These are phyloP conservation scores for Gossypium schwendimanii DNA, from an alignment of 441 rosid genomes.

Conservation along the genomic window DNA sequence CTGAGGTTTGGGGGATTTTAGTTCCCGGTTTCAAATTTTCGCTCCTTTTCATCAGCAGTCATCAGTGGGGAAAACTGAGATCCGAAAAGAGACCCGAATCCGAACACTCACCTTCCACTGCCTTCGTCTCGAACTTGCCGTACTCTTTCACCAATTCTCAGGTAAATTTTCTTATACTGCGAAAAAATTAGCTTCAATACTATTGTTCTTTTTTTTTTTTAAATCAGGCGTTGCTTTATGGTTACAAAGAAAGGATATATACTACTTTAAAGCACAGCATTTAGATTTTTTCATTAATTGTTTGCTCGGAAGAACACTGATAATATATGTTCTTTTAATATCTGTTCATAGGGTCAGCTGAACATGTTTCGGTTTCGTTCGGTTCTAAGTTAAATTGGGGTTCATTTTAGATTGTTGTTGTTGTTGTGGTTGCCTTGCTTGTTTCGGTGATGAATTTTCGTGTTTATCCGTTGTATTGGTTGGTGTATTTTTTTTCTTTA, in stretches of 20 bases:
- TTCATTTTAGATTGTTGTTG: not conserved
- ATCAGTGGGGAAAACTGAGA: conserved; percentile 56
- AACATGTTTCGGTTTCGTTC: conserved; percentile 79
- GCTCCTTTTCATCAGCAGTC: not conserved
- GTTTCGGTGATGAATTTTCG: not conserved
- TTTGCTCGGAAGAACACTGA: not conserved
- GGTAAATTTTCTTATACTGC: conserved; percentile 27
- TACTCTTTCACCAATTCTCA: conserved; percentile 72
- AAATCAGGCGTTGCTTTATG: conserved; percentile 62
- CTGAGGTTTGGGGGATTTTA: too few species aligned
- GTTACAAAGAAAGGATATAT: conserved; percentile 65
- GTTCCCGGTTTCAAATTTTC: too few species aligned
- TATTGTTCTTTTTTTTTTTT: not conserved
- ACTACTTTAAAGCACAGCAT: not conserved
- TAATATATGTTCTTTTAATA: too few species aligned
- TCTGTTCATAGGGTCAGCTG: conserved; percentile 51
- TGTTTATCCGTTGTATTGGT: not conserved
- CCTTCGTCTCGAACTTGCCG: conserved; percentile 71
- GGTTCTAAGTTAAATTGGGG: conserved; percentile 50
- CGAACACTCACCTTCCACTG: conserved; percentile 60
- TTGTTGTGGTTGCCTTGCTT: not conserved
- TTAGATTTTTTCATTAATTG: not conserved
- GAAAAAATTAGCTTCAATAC: not conserved
- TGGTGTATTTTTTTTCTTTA: conserved; percentile 17
- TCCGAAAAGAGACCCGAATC: conserved; percentile 33